A percentile compares a stretch with the other conserved stretches of the same genome.
These are phyloP conservation scores for Erythrobasidium yunnanense DNA, from an alignment of 768 basidiomycete species.

Conservation along the genomic window DNA sequence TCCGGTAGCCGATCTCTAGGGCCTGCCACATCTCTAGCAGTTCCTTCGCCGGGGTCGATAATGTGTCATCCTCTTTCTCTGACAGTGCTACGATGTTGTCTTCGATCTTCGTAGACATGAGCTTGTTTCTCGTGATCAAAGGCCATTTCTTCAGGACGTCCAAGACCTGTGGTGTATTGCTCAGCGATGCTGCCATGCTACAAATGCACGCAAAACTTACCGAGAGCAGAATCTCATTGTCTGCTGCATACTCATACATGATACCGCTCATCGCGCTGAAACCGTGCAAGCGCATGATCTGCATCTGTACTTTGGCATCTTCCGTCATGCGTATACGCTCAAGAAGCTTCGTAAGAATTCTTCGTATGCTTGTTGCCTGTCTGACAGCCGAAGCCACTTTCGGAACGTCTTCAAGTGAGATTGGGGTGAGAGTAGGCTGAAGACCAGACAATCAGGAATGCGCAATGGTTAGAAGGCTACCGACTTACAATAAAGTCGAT, in stretches of 20 bases:
- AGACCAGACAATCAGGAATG: too few relatives aligned
- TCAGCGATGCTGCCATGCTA: slow-evolving; percentile 37
- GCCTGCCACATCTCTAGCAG: slow-evolving; percentile 69
- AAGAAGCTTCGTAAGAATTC: slow-evolving; percentile 70
- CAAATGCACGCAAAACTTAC: slow-evolving; percentile 49
- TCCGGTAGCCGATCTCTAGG: slow-evolving; percentile 67
- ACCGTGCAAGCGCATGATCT: slow-evolving; percentile 83
- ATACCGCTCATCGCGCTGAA: slow-evolving; percentile 84
- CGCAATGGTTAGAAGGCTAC: too few relatives aligned
- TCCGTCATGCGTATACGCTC: slow-evolving; percentile 74
- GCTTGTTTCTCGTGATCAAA: slow-evolving; percentile 73
- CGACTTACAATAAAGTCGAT: slow-evolving; percentile 88
- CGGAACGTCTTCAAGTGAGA: slow-evolving; percentile 68
- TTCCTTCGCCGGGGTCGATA: slow-evolving; percentile 51
- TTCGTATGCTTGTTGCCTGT: slow-evolving; percentile 64
- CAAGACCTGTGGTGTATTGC: slow-evolving; percentile 45
- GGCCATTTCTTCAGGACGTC: slow-evolving; percentile 54
- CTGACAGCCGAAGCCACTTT: slow-evolving; percentile 84
- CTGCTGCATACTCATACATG: slow-evolving; percentile 61
- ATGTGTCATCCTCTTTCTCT: slow-evolving; percentile 21
- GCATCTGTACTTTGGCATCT: slow-evolving; percentile 62
- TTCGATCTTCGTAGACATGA: slow-evolving; percentile 69
- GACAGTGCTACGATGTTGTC: slow-evolving; percentile 12
- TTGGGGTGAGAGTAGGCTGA: slow-evolving; percentile 65
- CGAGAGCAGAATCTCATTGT: slow-evolving; percentile 58